Base-by-base conservation (phyloP, 345 rosid genomes). In the Trapa incisa region DNA sequence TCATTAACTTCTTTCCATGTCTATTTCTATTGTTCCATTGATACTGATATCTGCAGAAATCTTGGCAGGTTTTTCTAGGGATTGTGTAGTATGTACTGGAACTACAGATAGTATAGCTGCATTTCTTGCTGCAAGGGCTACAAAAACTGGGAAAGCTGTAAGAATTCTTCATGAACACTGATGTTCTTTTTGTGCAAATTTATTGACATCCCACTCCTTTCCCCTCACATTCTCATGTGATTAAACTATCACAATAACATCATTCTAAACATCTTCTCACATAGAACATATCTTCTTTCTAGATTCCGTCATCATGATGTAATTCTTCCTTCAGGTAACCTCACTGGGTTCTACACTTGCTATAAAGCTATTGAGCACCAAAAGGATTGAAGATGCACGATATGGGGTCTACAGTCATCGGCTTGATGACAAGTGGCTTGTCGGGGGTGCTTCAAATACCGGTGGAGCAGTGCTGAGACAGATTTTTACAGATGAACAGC, bases 81-180 rank as follows among this genome's bases (percentile, higher is more conserved):
- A 85, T 70, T 88, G 96, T 65, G 70, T 79, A 64, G 86, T 87
- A 12, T 93, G 97, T 76, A 75, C 94, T 1, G 97, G 96, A 75
- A 93, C 98, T 47, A 90, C 97, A 15, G 98, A 93, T 80, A 90
- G 96, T 71, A 87, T 88, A 71, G 98, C 98, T 12, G 98, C 97
- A 43, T 90, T 93, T 80, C 96, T 93, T 71, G 98, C 97, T 60
- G 96, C 97, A 62, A 84, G 92, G 1, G 97, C 90, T 47, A 82
- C 87, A 16, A 61, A 81, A 68, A 89, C 96, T 47, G 97, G 98
- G 65, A 84, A 87, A 83, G 92, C 97, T 42, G 98, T 93, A 66
- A 83, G 89, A 65, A 66, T 43, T 74, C 63, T 66, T 53, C 63
- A 11, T 16, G 13, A 32, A 11, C 14, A 8, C 17, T 35, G 7